Base-by-base conservation (phyloP, 1,139 yeast species). In the Blastobotrys arbuscula region DNA sequence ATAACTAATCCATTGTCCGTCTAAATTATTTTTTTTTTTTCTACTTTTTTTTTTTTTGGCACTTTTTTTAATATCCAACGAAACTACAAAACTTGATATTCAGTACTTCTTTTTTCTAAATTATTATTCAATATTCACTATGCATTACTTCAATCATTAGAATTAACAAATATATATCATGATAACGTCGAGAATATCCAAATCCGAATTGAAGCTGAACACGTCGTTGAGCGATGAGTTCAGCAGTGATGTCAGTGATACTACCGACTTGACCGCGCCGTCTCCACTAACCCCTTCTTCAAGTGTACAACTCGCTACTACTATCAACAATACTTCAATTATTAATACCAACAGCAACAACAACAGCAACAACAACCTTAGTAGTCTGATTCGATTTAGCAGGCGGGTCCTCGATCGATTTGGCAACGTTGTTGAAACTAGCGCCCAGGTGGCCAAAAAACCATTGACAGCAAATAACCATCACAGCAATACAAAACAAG, bases 351-450 rank as follows among this genome's bases (percentile, higher is more conserved):
- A 5, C 37, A 39, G 10, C 15, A 26, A 16, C 16, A n/a, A 16
- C 20, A 19, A 26, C 42, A 4, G 3, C 38, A 9, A 5, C 37
- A 39, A 12, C 15, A 12, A 30, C 31, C 18, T 33, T n/a, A 7
- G n/a, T 20, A 16, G 28, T 21, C 5, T 44, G n/a, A 36, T 36
- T 9, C 26, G 30, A 16, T 31, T 44, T 15, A 38, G 47, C 20
- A 39, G 47, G 42, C 42, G 37, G 42, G 48, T 48, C 20, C 43
- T 48, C 33, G 50, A 44, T 36, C 41, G 48, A 12, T 42, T 48
- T 36, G 50, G 50, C 5, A 48, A 39, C 24, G 50, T 44, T 18
- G 50, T 48, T n/a, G 50, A 48, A 15, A 38, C 24, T 23, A 46
- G 50, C 39, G 42, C 41, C 3, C 46, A 24, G 10, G 42, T 35